Base-by-base conservation (phyloP, 371 early-diverging fungal genomes). In the Mucor lusitanicus region DNA sequence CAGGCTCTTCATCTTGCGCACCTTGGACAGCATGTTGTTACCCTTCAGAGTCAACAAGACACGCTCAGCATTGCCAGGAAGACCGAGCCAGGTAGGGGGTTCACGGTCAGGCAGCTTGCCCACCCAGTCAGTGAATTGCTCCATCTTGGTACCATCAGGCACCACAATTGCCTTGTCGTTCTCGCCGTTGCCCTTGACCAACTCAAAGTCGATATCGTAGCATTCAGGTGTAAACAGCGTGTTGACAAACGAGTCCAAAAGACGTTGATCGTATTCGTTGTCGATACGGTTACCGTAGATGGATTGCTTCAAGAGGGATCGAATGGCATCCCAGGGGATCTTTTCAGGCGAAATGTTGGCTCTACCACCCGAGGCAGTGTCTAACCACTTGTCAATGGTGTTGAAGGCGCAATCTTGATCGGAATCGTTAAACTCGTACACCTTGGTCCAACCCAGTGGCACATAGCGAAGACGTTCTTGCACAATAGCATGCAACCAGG, bases 211-310 rank as follows among this genome's bases (percentile, higher is more conserved):
- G 25, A 90, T 69, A 65, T 95, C 93, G 61, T 91, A 99, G 55
- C 92, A 88, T 57, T 85, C 85, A n/a, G 96, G 86, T 0, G 79
- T 77, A 79, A 99, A 97, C 61, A 97, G 78, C 2, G 86, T 75
- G 46, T 90, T 85, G 12, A 98, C 94, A 78, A 99, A 95, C n/a
- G 92, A 90, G 42, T 94, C 91, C 48, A 99, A 79, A 25, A 97
- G 72, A 17, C 82, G 85, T 68, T 96, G 96, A 79, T 99, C 99
- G 58, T 87, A 91, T 28, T 90, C 95, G 63, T 89, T 94, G 77
- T 99, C 99, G 66, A 99, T 92, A 65, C 97, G 92, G 46, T 97
- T 98, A 74, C 99, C 99, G 69, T 99, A 99, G 48, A 98, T 94
- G 12, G 93, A 92, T 72, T 95, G 90, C 54, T 88, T 91, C 60